Percentiles rank a stretch among this genome's conserved stretches.
Evolutionary conservation across 305 asterid genomes (phyloP).

Genomic region (Fraxinus dipetala): DNA sequence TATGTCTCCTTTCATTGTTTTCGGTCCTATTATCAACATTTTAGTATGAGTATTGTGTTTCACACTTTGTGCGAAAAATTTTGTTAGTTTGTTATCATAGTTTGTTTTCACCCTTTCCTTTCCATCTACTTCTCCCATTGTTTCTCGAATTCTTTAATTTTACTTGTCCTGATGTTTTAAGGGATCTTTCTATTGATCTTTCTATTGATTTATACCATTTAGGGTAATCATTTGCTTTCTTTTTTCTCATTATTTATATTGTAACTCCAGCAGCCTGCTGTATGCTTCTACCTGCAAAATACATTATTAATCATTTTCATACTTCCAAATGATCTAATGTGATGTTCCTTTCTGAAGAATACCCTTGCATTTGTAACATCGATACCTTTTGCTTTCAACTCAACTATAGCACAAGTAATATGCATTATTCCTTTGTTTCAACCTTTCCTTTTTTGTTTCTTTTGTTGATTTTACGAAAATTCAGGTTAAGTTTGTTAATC

Average conservation of each 20-base stretch:
- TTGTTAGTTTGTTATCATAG: neutral
- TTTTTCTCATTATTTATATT: neutral
- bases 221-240: neutral
- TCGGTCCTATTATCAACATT: neutral
- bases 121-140: neutral
- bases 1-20: neutral
- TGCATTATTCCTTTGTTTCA: neutral
- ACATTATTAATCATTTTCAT: neutral
- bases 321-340: neutral
- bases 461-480: neutral
- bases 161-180: neutral
- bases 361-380: neutral
- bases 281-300: neutral
- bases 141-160: neutral
- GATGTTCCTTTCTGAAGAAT: neutral
- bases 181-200: neutral
- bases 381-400: neutral
- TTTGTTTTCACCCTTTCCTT: neutral
- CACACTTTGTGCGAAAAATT: neutral
- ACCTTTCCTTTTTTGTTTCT: neutral
- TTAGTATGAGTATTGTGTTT: neutral
- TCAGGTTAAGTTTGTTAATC: slow-evolving; percentile 78
- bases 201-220: neutral
- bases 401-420: neutral
- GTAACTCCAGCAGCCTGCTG: neutral